Base-by-base conservation (phyloP, 441 rosid genomes). In the Lepidium campestre region DNA sequence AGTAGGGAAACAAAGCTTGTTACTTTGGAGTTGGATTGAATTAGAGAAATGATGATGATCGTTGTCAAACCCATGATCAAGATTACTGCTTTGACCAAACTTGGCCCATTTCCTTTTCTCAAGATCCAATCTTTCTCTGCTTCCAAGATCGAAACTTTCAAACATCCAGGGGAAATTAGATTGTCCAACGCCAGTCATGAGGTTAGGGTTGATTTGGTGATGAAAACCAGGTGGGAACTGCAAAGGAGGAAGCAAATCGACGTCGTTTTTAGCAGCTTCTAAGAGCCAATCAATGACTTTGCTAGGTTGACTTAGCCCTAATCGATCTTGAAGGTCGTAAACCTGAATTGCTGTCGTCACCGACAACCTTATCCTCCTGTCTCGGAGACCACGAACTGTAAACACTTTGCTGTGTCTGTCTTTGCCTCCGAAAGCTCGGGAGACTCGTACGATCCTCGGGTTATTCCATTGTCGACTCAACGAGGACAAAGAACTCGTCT, bases 401-500 rank as follows among this genome's bases (percentile, higher is more conserved):
- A 80, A 88, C 7, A 92, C 98, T 74, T 92, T 92, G 79, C 96
- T 87, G 56, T 90, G 98, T 82, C 96, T 82, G 50, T 92, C 96
- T 80, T 92, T 92, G n/a, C 98, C 91, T 45, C 96, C 95, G 3
- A 88, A 85, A 25, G 84, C 25, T 7, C 88, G 80, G 0, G 95
- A 85, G 15, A 84, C 93, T 3, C 96, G 78, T 1, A 90, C 93
- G 11, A 92, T 86, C 62, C 97, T 86, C 2, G 98, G 97, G 15
- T 90, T 88, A 44, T 15, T 20, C 90, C 90, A 84, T 49, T 77
- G 86, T 59, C 57, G 71, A 37, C 35, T 70, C 18, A 29, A 17
- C 48, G 22, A 44, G 6, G 55, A 70, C 15, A 45, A 44, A 34
- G 39, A 70, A 35, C 41, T 62, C 1, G 54, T 1, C 29, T 40